phyloP scores from a whole-genome alignment of 805 yeast species.

The Sugiyamaella americana region DNA sequence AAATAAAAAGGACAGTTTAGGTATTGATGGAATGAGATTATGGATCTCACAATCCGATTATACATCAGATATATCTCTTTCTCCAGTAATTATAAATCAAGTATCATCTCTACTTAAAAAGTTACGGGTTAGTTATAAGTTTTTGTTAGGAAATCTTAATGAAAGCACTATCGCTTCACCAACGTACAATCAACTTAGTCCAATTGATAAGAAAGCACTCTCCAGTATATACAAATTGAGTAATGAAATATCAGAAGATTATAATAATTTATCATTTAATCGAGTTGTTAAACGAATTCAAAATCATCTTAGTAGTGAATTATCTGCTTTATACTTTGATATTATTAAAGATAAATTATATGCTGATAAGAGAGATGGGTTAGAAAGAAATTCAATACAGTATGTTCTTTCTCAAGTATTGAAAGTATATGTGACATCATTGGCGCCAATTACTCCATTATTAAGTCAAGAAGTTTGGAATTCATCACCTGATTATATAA shows the following conservation, averaged over 20 bases:
- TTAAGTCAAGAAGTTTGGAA: slow-evolving; percentile 88
- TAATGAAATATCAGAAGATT: slow-evolving; percentile 38
- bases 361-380: slow-evolving; percentile 49
- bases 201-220: slow-evolving; percentile 57
- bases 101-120: slow-evolving; percentile 79
- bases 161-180: slow-evolving; percentile 34
- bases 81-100: slow-evolving; percentile 63
- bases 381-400: slow-evolving; percentile 53
- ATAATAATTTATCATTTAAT: slow-evolving; percentile 57
- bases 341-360: slow-evolving; percentile 79
- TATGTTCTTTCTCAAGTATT: slow-evolving; percentile 55
- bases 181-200: slow-evolving; percentile 23
- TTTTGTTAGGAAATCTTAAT: slow-evolving; percentile 70
- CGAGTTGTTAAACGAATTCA: slow-evolving; percentile 62
- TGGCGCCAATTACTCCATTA: slow-evolving; percentile 79
- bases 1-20: slow-evolving; percentile 63
- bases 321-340: slow-evolving; percentile 83
- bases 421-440: slow-evolving; percentile 53
- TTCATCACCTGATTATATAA: slow-evolving; percentile 37
- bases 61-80: slow-evolving; percentile 70
- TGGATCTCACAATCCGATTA: slow-evolving; percentile 90
- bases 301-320: slow-evolving; percentile 63
- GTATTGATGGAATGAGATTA: slow-evolving; percentile 84
- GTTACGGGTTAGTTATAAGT: slow-evolving; percentile 73
- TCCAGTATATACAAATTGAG: slow-evolving; percentile 48